Evolutionary conservation across 768 basidiomycete species (phyloP).

Genomic region (Bullera alba): DNA sequence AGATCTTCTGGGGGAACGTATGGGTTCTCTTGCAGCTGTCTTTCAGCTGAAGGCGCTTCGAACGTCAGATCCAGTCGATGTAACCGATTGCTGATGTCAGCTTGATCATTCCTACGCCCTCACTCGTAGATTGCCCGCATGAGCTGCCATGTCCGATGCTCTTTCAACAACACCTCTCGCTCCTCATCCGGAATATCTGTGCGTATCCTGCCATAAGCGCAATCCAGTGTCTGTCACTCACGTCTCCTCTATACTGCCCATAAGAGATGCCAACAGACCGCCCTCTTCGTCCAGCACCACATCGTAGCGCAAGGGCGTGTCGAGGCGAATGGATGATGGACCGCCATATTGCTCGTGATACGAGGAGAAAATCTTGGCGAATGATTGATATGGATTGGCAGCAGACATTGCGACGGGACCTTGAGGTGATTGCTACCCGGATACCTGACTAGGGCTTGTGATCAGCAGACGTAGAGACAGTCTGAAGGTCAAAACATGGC

Average conservation of each 20-base stretch:
- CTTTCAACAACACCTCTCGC: slow-evolving; percentile 23
- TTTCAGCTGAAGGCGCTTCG: slow-evolving; percentile 14
- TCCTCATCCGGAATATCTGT: slow-evolving; percentile 27
- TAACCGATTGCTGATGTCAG: slow-evolving; percentile 23
- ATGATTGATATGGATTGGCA: slow-evolving; percentile 25
- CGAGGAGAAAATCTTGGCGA: slow-evolving; percentile 29
- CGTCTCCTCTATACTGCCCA: slow-evolving; percentile 26
- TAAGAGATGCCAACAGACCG: slow-evolving; percentile 26
- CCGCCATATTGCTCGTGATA: slow-evolving; percentile 37
- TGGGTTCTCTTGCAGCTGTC: slow-evolving; percentile 19
- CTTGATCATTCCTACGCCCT: slow-evolving; percentile 6
- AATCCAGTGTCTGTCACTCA: slow-evolving; percentile 4
- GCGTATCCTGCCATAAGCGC: not conserved
- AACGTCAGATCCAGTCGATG: slow-evolving; percentile 23
- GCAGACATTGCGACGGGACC: too few species aligned
- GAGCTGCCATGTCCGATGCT: slow-evolving; percentile 42
- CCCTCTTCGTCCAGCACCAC: slow-evolving; percentile 32
- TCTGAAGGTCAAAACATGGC: too few species aligned
- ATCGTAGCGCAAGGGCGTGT: slow-evolving; percentile 26
- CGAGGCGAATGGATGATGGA: slow-evolving; percentile 28
- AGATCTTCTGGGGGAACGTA: slow-evolving; percentile 36
- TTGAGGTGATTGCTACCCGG: too few species aligned
- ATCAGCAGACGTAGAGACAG: too few species aligned
- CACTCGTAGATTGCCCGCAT: slow-evolving; percentile 31
- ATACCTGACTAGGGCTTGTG: too few species aligned